A percentile compares a stretch with the other conserved stretches of the same genome.
Evolutionary conservation across 2,329 filamentous ascomycete species (phyloP).

Genomic region (Cryphonectria radicalis): DNA sequence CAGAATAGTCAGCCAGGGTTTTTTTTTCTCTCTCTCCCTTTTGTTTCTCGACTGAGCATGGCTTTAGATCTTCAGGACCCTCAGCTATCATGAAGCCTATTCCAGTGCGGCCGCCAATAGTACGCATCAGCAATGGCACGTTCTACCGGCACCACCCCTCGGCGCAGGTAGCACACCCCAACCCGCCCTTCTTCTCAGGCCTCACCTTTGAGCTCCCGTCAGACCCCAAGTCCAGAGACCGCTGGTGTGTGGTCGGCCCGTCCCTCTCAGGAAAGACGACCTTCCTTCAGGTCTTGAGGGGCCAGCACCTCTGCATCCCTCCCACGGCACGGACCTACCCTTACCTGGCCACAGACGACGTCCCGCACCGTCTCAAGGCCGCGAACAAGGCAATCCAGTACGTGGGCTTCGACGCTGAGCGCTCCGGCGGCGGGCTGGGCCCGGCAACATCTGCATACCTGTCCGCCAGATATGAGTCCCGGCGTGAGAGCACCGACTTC

Average conservation of each 20-base stretch:
- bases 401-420: constrained; percentile 85
- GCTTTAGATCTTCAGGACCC: background rate
- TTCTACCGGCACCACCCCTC: constrained; percentile 80
- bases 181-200: constrained; percentile 74
- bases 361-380: constrained; percentile 59
- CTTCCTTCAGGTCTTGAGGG: constrained; percentile 78
- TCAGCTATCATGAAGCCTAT: constrained; percentile 41
- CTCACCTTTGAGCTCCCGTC: constrained; percentile 73
- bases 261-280: constrained; percentile 80
- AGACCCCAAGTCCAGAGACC: constrained; percentile 52
- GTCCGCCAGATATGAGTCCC: constrained; percentile 87
- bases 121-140: constrained; percentile 76
- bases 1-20: background rate
- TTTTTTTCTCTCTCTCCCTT: no score
- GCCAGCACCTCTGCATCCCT: constrained; percentile 75
- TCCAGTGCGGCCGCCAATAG: constrained; percentile 57
- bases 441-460: constrained; percentile 75
- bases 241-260: constrained; percentile 86
- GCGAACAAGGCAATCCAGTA: constrained; percentile 77
- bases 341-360: constrained; percentile 68
- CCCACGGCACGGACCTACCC: constrained; percentile 78
- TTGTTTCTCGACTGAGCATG: constrained; percentile 5
- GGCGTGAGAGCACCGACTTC: constrained; percentile 85
- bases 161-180: constrained; percentile 53
- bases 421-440: constrained; percentile 55